phyloP scores from a whole-genome alignment of 768 basidiomycete species.

The Cystobasidium ongulense region DNA sequence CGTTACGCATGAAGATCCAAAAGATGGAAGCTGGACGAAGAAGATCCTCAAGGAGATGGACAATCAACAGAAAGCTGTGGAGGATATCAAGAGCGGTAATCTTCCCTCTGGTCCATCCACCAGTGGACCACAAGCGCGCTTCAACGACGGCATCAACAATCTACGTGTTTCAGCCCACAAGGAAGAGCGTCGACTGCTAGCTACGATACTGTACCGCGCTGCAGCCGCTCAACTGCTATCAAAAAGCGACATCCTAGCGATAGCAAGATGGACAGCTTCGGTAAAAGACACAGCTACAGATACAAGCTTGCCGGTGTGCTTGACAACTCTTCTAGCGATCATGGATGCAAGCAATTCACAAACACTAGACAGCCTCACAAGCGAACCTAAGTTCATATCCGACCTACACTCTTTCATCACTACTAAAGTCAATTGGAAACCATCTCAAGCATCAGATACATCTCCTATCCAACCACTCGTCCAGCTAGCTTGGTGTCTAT shows the following conservation, averaged over 20 bases:
- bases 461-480: conserved; percentile 62
- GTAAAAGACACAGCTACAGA: not conserved
- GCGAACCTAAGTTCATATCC: conserved; percentile 30
- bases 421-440: conserved; percentile 41
- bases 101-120: not conserved
- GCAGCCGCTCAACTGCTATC: conserved; percentile 29
- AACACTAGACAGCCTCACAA: conserved; percentile 38
- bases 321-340: conserved; percentile 58
- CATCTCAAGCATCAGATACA: conserved; percentile 58
- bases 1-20: conserved; percentile 31
- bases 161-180: conserved; percentile 25
- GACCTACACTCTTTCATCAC: conserved; percentile 29
- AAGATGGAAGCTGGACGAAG: conserved; percentile 36
- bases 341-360: conserved; percentile 52
- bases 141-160: conserved; percentile 36
- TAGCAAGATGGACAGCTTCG: conserved; percentile 34
- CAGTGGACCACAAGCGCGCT: conserved; percentile 31
- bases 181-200: conserved; percentile 37
- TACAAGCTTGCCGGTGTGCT: conserved; percentile 55
- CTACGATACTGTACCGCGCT: conserved; percentile 38
- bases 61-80: conserved; percentile 34
- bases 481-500: conserved; percentile 79
- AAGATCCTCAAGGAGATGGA: conserved; percentile 38
- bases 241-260: conserved; percentile 33
- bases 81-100: conserved; percentile 30